These are phyloP conservation scores for Paulownia fortunei DNA, from an alignment of 257 asterid genomes.

Conservation along the genomic window DNA sequence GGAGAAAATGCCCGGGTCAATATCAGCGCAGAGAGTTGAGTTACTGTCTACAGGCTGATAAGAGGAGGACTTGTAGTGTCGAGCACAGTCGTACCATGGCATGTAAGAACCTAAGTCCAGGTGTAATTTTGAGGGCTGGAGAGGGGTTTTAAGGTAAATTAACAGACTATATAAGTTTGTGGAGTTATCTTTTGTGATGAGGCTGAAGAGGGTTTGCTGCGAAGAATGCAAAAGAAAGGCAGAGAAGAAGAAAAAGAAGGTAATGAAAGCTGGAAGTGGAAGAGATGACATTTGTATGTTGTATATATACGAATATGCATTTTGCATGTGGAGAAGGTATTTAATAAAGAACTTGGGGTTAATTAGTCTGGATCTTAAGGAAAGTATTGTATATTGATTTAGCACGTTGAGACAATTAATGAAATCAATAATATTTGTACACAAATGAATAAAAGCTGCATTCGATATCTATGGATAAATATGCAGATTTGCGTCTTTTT, in stretches of 20 bases:
- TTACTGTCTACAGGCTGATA: conserved; percentile 6
- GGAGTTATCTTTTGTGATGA: conserved; percentile 22
- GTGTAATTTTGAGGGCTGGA: conserved; percentile 31
- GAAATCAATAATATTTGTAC: too few species aligned
- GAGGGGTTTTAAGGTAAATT: conserved; percentile 34
- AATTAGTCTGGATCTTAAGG: too few species aligned
- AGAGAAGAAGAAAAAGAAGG: not conserved
- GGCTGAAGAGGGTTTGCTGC: too few species aligned
- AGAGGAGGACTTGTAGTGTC: conserved; percentile 27
- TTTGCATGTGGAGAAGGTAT: too few species aligned
- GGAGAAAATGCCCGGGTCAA: not conserved
- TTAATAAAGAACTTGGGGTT: too few species aligned
- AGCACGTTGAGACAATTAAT: too few species aligned
- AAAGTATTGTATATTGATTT: too few species aligned
- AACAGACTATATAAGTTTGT: conserved; percentile 20
- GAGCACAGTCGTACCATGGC: conserved; percentile 20
- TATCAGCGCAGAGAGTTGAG: conserved; percentile 1
- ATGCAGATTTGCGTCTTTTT: too few species aligned
- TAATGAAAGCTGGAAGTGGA: not conserved
- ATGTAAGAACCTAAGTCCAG: conserved; percentile 29
- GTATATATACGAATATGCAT: too few species aligned
- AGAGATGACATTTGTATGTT: not conserved
- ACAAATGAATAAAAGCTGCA: too few species aligned
- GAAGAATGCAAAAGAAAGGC: not conserved
- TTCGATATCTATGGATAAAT: too few species aligned